phyloP scores from a whole-genome alignment of 768 basidiomycete genomes.

The Russula vinacea region DNA sequence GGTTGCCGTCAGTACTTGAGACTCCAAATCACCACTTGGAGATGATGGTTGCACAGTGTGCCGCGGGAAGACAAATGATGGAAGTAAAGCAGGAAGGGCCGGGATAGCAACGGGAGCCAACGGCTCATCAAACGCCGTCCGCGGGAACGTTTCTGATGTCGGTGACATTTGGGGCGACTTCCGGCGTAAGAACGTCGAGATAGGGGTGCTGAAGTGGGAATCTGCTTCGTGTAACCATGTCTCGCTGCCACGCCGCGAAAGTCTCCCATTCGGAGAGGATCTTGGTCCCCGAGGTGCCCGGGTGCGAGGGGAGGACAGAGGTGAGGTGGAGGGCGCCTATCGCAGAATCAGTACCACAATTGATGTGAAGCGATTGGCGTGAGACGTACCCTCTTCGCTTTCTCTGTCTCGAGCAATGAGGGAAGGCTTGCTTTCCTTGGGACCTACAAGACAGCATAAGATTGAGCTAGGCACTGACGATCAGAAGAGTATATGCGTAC shows the following conservation, averaged over 20 bases:
- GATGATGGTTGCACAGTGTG: constrained; percentile 9
- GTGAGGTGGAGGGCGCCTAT: constrained; percentile 36
- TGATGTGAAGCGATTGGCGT: neutral
- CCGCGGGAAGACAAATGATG: constrained; percentile 34
- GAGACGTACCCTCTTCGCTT: constrained; percentile 33
- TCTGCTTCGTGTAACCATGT: constrained; percentile 35
- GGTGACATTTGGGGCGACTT: constrained; percentile 71
- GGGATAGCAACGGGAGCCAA: constrained; percentile 59
- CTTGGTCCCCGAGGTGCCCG: constrained; percentile 28
- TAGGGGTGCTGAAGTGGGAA: constrained; percentile 51
- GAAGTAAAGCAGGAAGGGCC: constrained; percentile 54
- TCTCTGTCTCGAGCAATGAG: constrained; percentile 30
- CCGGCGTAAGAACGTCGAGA: constrained; percentile 75
- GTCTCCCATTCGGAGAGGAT: constrained; percentile 16
- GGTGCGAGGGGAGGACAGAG: constrained; percentile 31
- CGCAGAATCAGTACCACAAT: neutral
- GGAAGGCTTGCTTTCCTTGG: constrained; percentile 37
- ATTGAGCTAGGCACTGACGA: neutral
- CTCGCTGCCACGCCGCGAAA: constrained; percentile 29
- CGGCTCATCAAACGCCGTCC: constrained; percentile 35
- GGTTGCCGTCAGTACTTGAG: constrained; percentile 12
- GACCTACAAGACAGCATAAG: constrained; percentile 23
- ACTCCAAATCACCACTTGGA: constrained; percentile 6
- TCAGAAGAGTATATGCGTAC: constrained; percentile 29
- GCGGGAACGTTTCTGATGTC: constrained; percentile 45